Evolutionary conservation across 2,329 filamentous ascomycete species (phyloP).

Genomic region (Apiospora malaysiana): DNA sequence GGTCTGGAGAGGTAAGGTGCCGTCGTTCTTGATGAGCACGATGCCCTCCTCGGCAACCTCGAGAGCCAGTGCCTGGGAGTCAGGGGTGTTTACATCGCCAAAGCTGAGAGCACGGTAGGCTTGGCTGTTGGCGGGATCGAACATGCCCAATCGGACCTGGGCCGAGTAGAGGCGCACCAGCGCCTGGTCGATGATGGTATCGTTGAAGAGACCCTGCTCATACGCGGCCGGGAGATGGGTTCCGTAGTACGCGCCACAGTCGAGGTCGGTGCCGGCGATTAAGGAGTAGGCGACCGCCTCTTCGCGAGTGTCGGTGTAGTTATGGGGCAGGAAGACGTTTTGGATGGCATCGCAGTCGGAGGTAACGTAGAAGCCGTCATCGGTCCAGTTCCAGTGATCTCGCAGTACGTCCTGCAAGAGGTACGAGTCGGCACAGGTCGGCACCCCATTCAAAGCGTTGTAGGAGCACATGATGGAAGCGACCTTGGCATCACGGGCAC

Average conservation of each 20-base stretch:
- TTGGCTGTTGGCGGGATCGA: conserved; percentile 35
- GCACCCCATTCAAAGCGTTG: conserved; percentile 69
- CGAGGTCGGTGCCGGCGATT: conserved; percentile 44
- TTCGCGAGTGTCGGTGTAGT: conserved; percentile 40
- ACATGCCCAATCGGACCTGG: conserved; percentile 40
- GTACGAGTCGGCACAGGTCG: conserved; percentile 67
- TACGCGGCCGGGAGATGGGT: conserved; percentile 38
- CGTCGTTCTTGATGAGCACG: conserved; percentile 37
- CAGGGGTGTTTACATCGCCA: conserved; percentile 32
- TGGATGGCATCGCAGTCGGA: conserved; percentile 69
- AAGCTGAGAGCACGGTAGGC: conserved; percentile 32
- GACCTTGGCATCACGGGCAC: conserved; percentile 60
- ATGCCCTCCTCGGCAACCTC: conserved; percentile 35
- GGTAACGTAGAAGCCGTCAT: conserved; percentile 65
- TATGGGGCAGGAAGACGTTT: conserved; percentile 56
- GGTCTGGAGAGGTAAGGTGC: conserved; percentile 31
- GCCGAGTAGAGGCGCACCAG: conserved; percentile 38
- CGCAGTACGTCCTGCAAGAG: conserved; percentile 68
- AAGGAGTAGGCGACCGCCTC: conserved; percentile 41
- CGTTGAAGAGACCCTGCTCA: conserved; percentile 37
- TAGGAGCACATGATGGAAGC: conserved; percentile 67
- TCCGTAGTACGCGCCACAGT: conserved; percentile 38
- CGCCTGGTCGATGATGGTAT: conserved; percentile 35
- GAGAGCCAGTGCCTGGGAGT: conserved; percentile 33
- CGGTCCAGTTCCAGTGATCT: conserved; percentile 68